phyloP scores from a whole-genome alignment of 208 protist species.

The Phytomonas sp. region DNA sequence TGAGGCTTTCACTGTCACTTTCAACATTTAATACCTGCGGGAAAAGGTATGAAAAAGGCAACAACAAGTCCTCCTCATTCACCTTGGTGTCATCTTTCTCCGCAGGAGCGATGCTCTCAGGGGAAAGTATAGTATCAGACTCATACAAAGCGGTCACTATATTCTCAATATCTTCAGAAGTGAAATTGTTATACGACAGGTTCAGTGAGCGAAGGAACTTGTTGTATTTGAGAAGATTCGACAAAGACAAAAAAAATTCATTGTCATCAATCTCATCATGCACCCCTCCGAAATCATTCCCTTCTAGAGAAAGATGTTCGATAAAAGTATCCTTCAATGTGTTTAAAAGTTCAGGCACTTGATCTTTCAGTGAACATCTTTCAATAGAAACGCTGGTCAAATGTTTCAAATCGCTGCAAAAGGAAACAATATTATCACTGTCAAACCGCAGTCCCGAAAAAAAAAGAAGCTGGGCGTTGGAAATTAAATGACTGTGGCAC shows the following conservation, averaged over 20 bases:
- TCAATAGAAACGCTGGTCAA: neutral
- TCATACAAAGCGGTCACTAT: constrained; percentile 34
- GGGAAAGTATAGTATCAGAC: constrained; percentile 53
- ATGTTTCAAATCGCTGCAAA: neutral
- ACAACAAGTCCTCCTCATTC: constrained; percentile 14
- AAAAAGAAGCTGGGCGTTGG: neutral
- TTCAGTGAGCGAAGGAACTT: constrained; percentile 68
- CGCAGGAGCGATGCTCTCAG: constrained; percentile 30
- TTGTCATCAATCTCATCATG: constrained; percentile 19
- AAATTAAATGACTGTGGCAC: neutral
- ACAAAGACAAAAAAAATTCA: constrained; percentile 24
- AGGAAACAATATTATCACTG: neutral
- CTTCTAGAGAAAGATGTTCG: constrained; percentile 29
- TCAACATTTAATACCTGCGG: neutral
- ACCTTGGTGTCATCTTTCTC: constrained; percentile 12
- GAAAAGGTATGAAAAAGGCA: neutral
- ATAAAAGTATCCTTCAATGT: constrained; percentile 17
- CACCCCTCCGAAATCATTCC: constrained; percentile 37
- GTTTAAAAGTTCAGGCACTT: constrained; percentile 13
- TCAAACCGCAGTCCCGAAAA: neutral
- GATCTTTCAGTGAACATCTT: constrained; percentile 9
- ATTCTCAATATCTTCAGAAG: constrained; percentile 12
- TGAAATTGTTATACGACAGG: constrained; percentile 50
- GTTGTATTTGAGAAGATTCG: constrained; percentile 49
- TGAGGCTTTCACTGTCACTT: neutral